Evolutionary conservation across 345 rosid species (phyloP).

Genomic region (Citrus glauca): DNA sequence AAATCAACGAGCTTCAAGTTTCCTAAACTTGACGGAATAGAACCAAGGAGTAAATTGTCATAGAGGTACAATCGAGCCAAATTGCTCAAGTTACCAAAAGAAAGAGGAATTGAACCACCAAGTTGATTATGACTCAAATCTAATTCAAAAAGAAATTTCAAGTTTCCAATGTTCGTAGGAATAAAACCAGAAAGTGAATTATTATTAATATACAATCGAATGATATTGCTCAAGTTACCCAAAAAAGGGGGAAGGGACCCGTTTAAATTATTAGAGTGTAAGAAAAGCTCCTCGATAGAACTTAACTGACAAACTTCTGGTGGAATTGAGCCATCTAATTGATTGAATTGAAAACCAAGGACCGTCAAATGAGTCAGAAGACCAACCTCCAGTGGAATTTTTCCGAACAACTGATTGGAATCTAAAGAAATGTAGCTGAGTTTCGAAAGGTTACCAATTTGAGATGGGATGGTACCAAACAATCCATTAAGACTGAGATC

Average conservation of each 20-base stretch:
- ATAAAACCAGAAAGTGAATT: neutral
- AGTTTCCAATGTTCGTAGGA: neutral
- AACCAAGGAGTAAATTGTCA: neutral
- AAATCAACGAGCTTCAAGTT: neutral
- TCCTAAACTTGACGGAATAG: neutral
- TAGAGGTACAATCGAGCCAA: neutral
- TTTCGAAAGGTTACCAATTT: neutral
- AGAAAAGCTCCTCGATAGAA: neutral
- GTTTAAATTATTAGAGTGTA: neutral
- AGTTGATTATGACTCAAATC: neutral
- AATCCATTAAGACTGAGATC: neutral
- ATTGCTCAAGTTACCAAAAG: neutral
- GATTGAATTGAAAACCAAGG: neutral
- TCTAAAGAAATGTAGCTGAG: neutral
- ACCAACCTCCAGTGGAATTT: neutral
- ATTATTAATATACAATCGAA: neutral
- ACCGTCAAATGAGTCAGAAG: neutral
- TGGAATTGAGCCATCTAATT: conserved; percentile 22
- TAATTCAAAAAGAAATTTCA: neutral
- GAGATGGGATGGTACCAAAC: neutral
- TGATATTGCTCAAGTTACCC: neutral
- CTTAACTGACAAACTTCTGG: neutral
- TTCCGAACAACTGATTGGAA: neutral
- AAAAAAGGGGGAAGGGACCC: neutral
- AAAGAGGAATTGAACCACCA: neutral